A percentile compares a stretch with the other conserved stretches of the same genome.
Evolutionary conservation across 257 asterid genomes (phyloP).

Genomic region (Fraxinus anomala): DNA sequence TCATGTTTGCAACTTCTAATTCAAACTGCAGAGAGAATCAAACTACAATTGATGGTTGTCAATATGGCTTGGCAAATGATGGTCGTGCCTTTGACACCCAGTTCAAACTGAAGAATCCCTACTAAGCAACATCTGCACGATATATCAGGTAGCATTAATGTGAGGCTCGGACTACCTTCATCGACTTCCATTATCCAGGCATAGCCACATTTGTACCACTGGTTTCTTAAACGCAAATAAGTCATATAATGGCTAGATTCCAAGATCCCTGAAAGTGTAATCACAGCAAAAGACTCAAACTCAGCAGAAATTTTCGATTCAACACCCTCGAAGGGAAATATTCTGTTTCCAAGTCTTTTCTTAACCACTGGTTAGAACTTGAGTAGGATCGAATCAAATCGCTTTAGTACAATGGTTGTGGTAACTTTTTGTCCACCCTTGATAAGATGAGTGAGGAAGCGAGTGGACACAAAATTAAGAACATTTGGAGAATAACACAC

Average conservation of each 20-base stretch:
- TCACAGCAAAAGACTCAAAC: slow-evolving; percentile 73
- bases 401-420: too few relatives aligned
- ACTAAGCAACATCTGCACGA: slow-evolving; percentile 31
- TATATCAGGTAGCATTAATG: slow-evolving; percentile 62
- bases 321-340: slow-evolving; percentile 49
- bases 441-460: too few relatives aligned
- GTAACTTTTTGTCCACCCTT: too few relatives aligned
- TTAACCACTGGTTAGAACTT: slow-evolving; percentile 30
- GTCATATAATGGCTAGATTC: slow-evolving; percentile 76
- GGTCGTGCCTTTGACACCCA: neutral
- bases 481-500: too few relatives aligned
- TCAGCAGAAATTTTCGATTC: slow-evolving; percentile 48
- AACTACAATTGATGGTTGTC: too few relatives aligned
- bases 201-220: slow-evolving; percentile 78
- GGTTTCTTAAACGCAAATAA: slow-evolving; percentile 54
- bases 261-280: slow-evolving; percentile 74
- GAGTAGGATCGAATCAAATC: too few relatives aligned
- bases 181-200: slow-evolving; percentile 76
- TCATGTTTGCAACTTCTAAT: neutral
- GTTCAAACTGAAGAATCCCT: neutral
- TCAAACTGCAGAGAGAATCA: neutral
- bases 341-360: slow-evolving; percentile 60
- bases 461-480: too few relatives aligned
- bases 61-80: too few relatives aligned
- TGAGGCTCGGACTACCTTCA: slow-evolving; percentile 61